Percentiles rank a stretch among this genome's conserved stretches.
These are phyloP conservation scores for Candida dajiaensis DNA, from an alignment of 805 yeast genomes.

Conservation along the genomic window DNA sequence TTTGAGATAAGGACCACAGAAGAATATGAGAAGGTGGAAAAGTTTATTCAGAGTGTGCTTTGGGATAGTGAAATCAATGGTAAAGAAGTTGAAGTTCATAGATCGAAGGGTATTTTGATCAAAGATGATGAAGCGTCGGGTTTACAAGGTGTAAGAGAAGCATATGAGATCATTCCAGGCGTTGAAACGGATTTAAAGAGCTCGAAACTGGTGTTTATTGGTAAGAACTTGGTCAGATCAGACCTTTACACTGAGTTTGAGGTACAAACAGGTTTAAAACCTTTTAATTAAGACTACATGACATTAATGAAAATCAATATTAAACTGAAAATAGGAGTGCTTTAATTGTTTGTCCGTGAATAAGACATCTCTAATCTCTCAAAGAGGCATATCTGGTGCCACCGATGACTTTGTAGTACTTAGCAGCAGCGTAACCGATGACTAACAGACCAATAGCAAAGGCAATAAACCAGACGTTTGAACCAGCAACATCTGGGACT, in stretches of 20 bases:
- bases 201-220: conserved; percentile 70
- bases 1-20: conserved; percentile 31
- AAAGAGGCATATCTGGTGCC: conserved; percentile 21
- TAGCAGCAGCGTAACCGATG: conserved; percentile 14
- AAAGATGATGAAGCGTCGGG: conserved; percentile 23
- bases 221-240: conserved; percentile 46
- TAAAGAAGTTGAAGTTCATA: conserved; percentile 58
- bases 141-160: conserved; percentile 89
- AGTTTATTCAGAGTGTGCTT: conserved; percentile 60
- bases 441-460: conserved; percentile 14
- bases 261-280: conserved; percentile 13
- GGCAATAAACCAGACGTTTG: conserved; percentile 11
- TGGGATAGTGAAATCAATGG: conserved; percentile 61
- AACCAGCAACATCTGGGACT: conserved; percentile 6
- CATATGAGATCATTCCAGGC: conserved; percentile 69
- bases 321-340: too few relatives aligned
- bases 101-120: conserved; percentile 73
- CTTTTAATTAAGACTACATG: neutral
- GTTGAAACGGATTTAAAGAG: conserved; percentile 29
- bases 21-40: conserved; percentile 45
- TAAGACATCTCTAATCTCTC: conserved; percentile 13
- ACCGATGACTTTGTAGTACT: conserved; percentile 1
- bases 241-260: conserved; percentile 31
- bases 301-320: neutral
- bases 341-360: too few relatives aligned